A percentile compares a stretch with the other conserved stretches of the same genome.
Evolutionary conservation across 805 yeast genomes (phyloP).

Genomic region (Hanseniaspora pseudoguilliermondii): DNA sequence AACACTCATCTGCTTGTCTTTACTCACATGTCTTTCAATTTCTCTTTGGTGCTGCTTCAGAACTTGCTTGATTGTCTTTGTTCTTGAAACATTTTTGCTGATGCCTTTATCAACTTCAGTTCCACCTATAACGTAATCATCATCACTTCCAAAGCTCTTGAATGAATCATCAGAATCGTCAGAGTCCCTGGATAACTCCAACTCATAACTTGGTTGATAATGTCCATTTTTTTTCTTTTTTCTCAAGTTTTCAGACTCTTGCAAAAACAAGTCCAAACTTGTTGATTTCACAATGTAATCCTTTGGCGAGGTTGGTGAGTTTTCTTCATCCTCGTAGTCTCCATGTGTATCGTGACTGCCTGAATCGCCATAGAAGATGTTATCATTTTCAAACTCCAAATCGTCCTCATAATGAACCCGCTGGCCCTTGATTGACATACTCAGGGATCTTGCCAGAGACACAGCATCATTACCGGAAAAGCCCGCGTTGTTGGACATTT

Average conservation of each 20-base stretch:
- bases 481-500: slow-evolving; percentile 64
- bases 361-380: slow-evolving; percentile 10
- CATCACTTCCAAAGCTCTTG: slow-evolving; percentile 3
- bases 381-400: slow-evolving; percentile 12
- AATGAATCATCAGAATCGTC: not conserved
- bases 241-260: not conserved
- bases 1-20: not conserved
- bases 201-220: slow-evolving; percentile 11
- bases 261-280: not conserved
- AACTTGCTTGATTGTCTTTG: slow-evolving; percentile 9
- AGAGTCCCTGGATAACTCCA: not conserved
- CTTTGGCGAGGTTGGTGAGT: slow-evolving; percentile 2
- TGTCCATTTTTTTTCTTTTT: not conserved
- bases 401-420: slow-evolving; percentile 4
- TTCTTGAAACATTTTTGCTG: slow-evolving; percentile 1
- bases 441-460: slow-evolving; percentile 66
- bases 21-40: slow-evolving; percentile 4
- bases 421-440: slow-evolving; percentile 40
- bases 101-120: not conserved
- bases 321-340: not conserved
- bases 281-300: slow-evolving; percentile 1
- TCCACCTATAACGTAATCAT: slow-evolving; percentile 6
- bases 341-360: not conserved
- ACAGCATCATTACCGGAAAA: slow-evolving; percentile 69
- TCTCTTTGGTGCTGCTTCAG: slow-evolving; percentile 7